Evolutionary conservation across 305 asterid species (phyloP), one percentile per base, ranked within the genome.

Genomic region (Striga hermonthica): DNA sequence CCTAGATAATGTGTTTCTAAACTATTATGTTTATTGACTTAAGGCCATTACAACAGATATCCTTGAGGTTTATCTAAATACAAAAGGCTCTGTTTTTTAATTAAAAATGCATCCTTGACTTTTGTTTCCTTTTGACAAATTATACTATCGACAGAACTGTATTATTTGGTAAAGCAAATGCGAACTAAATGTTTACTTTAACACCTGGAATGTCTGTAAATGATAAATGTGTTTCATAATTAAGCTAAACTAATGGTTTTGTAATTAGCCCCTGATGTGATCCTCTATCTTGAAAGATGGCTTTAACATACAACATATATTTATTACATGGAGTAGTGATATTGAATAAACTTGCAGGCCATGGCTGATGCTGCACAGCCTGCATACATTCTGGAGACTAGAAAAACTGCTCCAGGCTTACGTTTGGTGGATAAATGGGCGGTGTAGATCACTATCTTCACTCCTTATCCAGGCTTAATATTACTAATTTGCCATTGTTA

Each of bases 391-490:
- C 75, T 90, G 69, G 99, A 93, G 79, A 93, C 94, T n/a, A 84
- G 97, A 69, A 93, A 90, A 83, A 93, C 97, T 39, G 99, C 97
- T 72, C 95, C 96, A 7, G 94, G 92, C 69, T 82, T 93, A 73
- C 90, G 97, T 65, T 78, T 90, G 84, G 89, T 90, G 86, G 99
- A 93, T 75, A 93, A 93, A 73, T 93, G 97, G 99, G 97, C 95
- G 91, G 95, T 93, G 79, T 72, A 80, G 79, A 85, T 83, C 82
- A 59, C 76, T 76, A 65, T 64, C 35, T 36, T 31, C 47, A 36
- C 63, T 38, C 57, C 60, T 68, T 68, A 68, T 65, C 28, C 57
- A 22, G 62, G 71, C 61, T 67, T 53, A 52, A 16, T 53, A 56
- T 57, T 52, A 47, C 53, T 22, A 34, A 44, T 35, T 12, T 13